Conservation (phyloP, 2,329 filamentous ascomycete species). For the Venturia asperata region DNA sequence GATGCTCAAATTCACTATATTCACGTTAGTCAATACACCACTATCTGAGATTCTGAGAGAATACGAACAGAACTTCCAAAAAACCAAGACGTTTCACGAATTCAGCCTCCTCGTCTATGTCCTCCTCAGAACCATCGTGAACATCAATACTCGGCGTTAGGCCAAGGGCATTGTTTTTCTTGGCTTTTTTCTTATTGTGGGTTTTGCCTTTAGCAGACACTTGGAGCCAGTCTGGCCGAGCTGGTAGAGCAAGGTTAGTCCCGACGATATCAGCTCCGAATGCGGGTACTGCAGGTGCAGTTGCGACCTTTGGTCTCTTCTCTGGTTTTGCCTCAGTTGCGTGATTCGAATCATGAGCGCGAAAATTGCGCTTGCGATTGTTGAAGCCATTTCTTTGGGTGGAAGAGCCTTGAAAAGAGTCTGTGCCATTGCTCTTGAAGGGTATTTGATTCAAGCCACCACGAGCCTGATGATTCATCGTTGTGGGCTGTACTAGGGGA, state of each 20-base stretch:
- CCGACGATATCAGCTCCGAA: constrained; percentile 31
- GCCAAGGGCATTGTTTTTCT: constrained; percentile 64
- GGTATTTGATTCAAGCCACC: constrained; percentile 2
- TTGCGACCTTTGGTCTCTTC: constrained; percentile 29
- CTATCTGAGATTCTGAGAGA: constrained; percentile 28
- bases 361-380: constrained; percentile 8
- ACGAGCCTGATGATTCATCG: not conserved
- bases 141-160: constrained; percentile 56
- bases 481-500: constrained; percentile 1
- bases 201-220: constrained; percentile 16
- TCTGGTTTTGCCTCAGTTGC: constrained; percentile 20
- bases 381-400: constrained; percentile 3
- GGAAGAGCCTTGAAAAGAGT: not conserved
- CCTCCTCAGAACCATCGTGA: constrained; percentile 45
- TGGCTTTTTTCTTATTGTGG: constrained; percentile 53
- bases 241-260: constrained; percentile 22
- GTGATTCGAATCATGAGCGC: not conserved
- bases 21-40: constrained; percentile 19
- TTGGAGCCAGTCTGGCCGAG: constrained; percentile 17
- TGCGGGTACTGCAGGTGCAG: constrained; percentile 30
- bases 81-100: constrained; percentile 32
- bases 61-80: constrained; percentile 45
- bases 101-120: constrained; percentile 61
- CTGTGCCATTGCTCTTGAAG: not conserved
- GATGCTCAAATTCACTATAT: constrained; percentile 48